phyloP scores from a whole-genome alignment of 2,329 filamentous ascomycete genomes.

The Scorias spongiosa region DNA sequence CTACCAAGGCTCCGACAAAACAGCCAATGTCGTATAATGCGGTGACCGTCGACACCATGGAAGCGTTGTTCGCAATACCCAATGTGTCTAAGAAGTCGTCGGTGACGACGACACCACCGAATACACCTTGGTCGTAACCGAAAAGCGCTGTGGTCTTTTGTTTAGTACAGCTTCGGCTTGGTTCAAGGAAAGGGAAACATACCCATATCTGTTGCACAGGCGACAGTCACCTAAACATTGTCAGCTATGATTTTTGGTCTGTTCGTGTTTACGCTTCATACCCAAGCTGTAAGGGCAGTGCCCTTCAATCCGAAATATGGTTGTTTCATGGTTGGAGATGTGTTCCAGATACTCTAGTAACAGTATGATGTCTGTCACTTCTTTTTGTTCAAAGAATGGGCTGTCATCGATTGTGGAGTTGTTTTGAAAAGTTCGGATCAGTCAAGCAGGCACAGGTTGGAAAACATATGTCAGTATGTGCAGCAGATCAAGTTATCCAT shows the following conservation, averaged over 20 bases:
- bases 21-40: constrained; percentile 46
- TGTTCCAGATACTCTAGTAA: too few species aligned
- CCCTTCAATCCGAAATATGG: neutral
- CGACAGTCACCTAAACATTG: constrained; percentile 11
- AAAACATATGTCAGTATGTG: too few species aligned
- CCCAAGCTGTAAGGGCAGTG: neutral
- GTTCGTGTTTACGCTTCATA: neutral
- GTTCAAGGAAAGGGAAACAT: constrained; percentile 18
- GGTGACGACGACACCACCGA: constrained; percentile 40
- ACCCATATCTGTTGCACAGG: constrained; percentile 35
- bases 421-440: too few species aligned
- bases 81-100: constrained; percentile 36
- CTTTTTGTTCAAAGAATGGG: too few species aligned
- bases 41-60: constrained; percentile 25
- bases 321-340: neutral
- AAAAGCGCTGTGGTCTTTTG: constrained; percentile 27
- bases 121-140: constrained; percentile 35
- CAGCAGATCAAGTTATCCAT: too few species aligned
- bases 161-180: constrained; percentile 1
- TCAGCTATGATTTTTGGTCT: neutral
- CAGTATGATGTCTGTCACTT: too few species aligned
- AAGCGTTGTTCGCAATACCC: constrained; percentile 25
- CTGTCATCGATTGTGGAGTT: too few species aligned
- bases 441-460: too few species aligned
- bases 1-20: constrained; percentile 39